Conservation (phyloP, 1,284 basidiomycete genomes). For the Meripilus lineatus region DNA sequence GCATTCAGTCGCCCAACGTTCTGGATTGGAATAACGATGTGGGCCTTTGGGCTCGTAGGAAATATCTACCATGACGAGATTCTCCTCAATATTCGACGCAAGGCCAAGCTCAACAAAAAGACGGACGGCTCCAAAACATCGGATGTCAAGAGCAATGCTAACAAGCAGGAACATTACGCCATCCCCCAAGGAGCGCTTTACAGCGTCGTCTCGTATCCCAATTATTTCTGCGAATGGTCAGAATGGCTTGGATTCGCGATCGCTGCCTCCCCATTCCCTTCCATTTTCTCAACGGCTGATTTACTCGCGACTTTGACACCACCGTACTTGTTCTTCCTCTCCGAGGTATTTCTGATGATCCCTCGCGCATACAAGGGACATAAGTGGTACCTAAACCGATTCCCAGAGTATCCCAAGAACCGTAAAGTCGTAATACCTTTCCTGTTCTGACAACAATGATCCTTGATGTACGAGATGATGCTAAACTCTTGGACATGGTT, state of each 20-base stretch:
- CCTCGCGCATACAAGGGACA: constrained; percentile 80
- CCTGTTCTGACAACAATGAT: constrained; percentile 16
- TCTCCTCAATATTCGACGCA: constrained; percentile 67
- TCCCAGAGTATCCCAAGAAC: constrained; percentile 48
- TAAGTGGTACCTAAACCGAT: constrained; percentile 72
- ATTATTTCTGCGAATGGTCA: constrained; percentile 90
- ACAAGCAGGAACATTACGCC: constrained; percentile 55
- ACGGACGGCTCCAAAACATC: constrained; percentile 6
- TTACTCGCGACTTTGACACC: constrained; percentile 36
- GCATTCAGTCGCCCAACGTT: constrained; percentile 43
- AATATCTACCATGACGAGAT: constrained; percentile 90
- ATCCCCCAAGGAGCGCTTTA: constrained; percentile 84
- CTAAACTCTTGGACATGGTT: no score
- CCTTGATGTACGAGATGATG: no score
- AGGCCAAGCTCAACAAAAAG: constrained; percentile 34
- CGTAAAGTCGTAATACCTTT: constrained; percentile 52
- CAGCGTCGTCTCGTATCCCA: constrained; percentile 81
- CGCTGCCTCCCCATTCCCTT: constrained; percentile 46
- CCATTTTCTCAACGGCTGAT: constrained; percentile 20
- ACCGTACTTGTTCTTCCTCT: constrained; percentile 72
- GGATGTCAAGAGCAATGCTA: constrained; percentile 15
- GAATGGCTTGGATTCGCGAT: constrained; percentile 83
- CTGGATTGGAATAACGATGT: constrained; percentile 59
- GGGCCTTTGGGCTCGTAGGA: constrained; percentile 68
- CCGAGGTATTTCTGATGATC: constrained; percentile 71